phyloP scores from a whole-genome alignment of 768 basidiomycete species.

The Amanita subjunquillea region DNA sequence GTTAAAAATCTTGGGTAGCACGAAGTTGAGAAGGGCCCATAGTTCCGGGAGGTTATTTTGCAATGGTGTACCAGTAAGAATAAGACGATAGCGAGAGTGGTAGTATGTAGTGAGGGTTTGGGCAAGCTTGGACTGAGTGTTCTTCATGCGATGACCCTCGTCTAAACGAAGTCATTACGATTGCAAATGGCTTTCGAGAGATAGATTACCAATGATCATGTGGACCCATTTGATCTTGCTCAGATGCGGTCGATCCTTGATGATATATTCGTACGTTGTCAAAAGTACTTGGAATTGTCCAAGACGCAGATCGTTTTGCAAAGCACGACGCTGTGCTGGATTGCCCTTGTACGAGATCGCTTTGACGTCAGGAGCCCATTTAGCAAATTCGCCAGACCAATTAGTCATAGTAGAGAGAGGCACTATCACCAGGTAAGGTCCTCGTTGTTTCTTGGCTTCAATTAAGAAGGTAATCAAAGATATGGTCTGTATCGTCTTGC shows the following conservation, averaged over 20 bases:
- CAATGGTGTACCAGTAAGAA: conserved; percentile 90
- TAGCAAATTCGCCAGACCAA: conserved; percentile 95
- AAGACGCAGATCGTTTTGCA: conserved; percentile 68
- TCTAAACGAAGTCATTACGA: conserved; percentile 30
- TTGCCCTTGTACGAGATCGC: conserved; percentile 88
- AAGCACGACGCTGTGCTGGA: conserved; percentile 66
- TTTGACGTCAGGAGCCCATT: conserved; percentile 84
- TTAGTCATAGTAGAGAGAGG: conserved; percentile 96
- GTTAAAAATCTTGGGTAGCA: conserved; percentile 92
- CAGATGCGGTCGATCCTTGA: conserved; percentile 87
- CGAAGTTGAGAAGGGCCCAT: conserved; percentile 94
- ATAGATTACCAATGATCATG: conserved; percentile 80
- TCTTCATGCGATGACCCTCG: conserved; percentile 98
- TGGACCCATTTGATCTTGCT: conserved; percentile 93
- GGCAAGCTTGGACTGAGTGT: conserved; percentile 79
- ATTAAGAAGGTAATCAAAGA: conserved; percentile 94
- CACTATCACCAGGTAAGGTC: conserved; percentile 92
- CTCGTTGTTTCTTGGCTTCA: conserved; percentile 81
- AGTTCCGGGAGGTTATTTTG: conserved; percentile 96
- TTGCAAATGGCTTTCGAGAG: background rate
- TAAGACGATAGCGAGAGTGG: conserved; percentile 86
- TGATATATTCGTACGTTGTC: conserved; percentile 96
- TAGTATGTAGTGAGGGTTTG: conserved; percentile 90
- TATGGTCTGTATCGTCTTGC: conserved; percentile 92
- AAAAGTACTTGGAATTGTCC: conserved; percentile 86